Conservation (phyloP, 148 eudicot genomes). For the Silene uniflora region DNA sequence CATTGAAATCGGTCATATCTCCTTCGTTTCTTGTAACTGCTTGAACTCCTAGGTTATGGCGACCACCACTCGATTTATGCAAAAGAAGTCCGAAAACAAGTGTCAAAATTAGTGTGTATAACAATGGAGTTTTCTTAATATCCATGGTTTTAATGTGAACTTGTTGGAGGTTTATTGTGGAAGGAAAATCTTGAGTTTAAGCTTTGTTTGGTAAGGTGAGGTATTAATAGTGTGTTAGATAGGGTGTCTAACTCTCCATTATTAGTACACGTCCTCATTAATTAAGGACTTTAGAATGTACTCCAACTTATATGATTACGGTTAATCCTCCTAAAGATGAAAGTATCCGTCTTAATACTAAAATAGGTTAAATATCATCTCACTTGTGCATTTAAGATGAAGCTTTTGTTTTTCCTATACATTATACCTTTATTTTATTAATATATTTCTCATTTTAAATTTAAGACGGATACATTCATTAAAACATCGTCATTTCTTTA, state of each 20-base stretch:
- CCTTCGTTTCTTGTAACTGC: background rate
- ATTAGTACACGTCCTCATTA: slow-evolving; percentile 29
- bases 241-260: slow-evolving; percentile 21
- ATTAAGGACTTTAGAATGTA: background rate
- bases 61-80: slow-evolving; percentile 11
- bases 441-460: no score
- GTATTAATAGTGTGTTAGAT: slow-evolving; percentile 18
- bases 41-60: background rate
- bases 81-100: slow-evolving; percentile 22
- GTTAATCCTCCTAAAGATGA: no score
- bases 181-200: background rate
- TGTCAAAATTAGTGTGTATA: background rate
- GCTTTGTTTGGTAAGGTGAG: slow-evolving; percentile 2
- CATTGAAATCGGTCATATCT: background rate
- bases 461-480: no score
- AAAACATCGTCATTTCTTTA: no score
- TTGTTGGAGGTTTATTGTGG: no score
- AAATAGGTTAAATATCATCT: no score
- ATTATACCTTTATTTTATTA: no score
- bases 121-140: slow-evolving; percentile 1
- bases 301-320: background rate
- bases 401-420: no score
- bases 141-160: slow-evolving; percentile 17
- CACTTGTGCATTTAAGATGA: no score
- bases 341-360: no score